Conservation (phyloP, 2,329 filamentous ascomycete species). For the Diaporthe aspalathi region DNA sequence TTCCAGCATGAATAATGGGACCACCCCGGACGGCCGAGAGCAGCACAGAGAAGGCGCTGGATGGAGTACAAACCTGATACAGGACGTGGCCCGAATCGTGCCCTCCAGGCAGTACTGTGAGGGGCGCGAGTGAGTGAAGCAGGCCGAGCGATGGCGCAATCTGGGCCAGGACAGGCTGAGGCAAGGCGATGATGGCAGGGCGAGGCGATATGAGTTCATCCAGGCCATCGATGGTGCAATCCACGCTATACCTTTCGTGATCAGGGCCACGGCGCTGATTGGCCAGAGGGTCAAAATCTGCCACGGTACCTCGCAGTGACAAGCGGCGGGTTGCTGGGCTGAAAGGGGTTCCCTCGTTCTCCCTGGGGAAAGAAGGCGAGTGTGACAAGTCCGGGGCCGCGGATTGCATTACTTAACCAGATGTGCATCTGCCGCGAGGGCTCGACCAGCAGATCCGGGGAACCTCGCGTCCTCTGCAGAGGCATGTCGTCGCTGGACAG, state of each 20-base stretch:
- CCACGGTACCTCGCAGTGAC: conserved; percentile 37
- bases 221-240: conserved; percentile 60
- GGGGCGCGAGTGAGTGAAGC: conserved; percentile 19
- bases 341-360: conserved; percentile 34
- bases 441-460: conserved; percentile 8
- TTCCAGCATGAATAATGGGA: conserved; percentile 32
- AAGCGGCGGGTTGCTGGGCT: conserved; percentile 21
- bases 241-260: conserved; percentile 63
- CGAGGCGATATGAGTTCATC: conserved; percentile 38
- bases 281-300: conserved; percentile 36
- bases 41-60: conserved; percentile 22
- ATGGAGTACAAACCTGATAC: conserved; percentile 29
- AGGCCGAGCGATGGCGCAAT: conserved; percentile 48
- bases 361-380: conserved; percentile 1
- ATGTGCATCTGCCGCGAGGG: conserved; percentile 29
- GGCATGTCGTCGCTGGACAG: conserved; percentile 31
- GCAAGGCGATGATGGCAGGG: conserved; percentile 33
- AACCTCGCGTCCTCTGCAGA: neutral
- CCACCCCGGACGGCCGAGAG: conserved; percentile 6
- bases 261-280: conserved; percentile 44
- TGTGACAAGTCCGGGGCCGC: conserved; percentile 25
- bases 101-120: conserved; percentile 26
- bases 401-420: conserved; percentile 11
- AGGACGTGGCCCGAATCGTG: conserved; percentile 21
- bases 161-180: conserved; percentile 14